Conservation (phyloP, 2,329 filamentous ascomycete genomes). For the Cercospora janseana region DNA sequence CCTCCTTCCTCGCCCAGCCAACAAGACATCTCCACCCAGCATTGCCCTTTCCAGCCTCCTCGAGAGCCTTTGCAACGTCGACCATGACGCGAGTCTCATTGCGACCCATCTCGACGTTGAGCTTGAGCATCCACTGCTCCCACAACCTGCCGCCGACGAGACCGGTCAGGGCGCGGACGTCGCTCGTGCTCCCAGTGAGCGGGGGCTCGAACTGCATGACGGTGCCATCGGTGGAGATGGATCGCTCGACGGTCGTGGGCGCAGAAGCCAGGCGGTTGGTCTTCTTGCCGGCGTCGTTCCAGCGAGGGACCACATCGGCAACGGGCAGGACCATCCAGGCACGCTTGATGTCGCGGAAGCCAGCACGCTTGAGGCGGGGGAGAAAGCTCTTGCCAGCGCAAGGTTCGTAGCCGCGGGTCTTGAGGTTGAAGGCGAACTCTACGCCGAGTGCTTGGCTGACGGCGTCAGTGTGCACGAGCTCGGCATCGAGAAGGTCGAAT, state of each 20-base stretch:
- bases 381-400: conserved; percentile 79
- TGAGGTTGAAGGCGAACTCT: conserved; percentile 88
- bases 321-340: conserved; percentile 89
- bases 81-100: conserved; percentile 53
- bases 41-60: conserved; percentile 58
- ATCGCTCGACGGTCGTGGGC: conserved; percentile 33
- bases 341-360: conserved; percentile 77
- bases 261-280: conserved; percentile 5
- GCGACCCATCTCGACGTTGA: conserved; percentile 82
- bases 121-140: conserved; percentile 92
- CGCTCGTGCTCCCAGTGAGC: conserved; percentile 37
- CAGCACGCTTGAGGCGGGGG: conserved; percentile 66
- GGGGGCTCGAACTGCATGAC: conserved; percentile 34
- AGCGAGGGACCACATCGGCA: conserved; percentile 48
- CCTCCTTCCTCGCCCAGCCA: conserved; percentile 57
- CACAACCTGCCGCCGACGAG: conserved; percentile 85
- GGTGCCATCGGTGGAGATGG: conserved; percentile 38
- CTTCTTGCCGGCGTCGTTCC: conserved; percentile 36
- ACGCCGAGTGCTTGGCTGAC: conserved; percentile 78
- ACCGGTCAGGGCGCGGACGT: conserved; percentile 61
- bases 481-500: conserved; percentile 84
- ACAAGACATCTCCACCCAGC: conserved; percentile 61
- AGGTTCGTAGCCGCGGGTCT: conserved; percentile 86
- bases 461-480: conserved; percentile 80
- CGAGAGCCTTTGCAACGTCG: conserved; percentile 57